These are phyloP conservation scores for Globisporangium echinulatum DNA, from an alignment of 352 stramenopile genomes.

Conservation along the genomic window DNA sequence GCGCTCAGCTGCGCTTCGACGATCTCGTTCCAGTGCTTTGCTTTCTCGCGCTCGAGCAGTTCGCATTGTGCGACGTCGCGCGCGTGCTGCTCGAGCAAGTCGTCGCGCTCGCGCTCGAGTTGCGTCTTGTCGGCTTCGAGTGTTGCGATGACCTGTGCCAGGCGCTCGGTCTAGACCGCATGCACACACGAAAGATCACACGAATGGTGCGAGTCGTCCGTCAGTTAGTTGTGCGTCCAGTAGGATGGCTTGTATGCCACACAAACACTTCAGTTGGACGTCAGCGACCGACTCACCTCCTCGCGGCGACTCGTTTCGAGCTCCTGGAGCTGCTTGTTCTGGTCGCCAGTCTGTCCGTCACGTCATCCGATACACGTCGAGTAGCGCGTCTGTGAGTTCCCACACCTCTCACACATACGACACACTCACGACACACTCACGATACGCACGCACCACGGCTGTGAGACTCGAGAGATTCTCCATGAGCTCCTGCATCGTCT, in stretches of 20 bases:
- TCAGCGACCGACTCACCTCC: conserved; percentile 22
- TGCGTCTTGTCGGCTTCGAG: conserved; percentile 32
- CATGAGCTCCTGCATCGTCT: conserved; percentile 58
- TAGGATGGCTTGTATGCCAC: not conserved
- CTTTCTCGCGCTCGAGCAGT: conserved; percentile 49
- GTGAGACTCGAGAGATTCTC: conserved; percentile 65
- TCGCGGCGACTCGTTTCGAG: conserved; percentile 32
- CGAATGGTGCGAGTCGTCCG: too few relatives aligned
- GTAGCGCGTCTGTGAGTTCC: not conserved
- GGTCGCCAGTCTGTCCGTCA: conserved; percentile 35
- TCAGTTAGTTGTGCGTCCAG: not conserved
- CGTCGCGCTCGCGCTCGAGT: conserved; percentile 32
- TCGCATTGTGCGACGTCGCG: conserved; percentile 45
- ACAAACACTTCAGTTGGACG: too few relatives aligned
- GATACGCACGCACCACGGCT: conserved; percentile 27
- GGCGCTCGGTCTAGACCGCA: conserved; percentile 18
- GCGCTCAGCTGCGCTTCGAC: conserved; percentile 61
- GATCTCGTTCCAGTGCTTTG: conserved; percentile 68
- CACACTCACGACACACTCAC: not conserved
- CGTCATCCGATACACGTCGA: conserved; percentile 1
- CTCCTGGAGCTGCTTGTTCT: conserved; percentile 62
- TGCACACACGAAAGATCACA: not conserved
- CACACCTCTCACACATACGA: not conserved
- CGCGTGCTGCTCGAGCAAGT: conserved; percentile 34
- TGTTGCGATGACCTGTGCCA: conserved; percentile 23